These are phyloP conservation scores for Trifolium pratense DNA, from an alignment of 306 rosid genomes.

Conservation along the genomic window DNA sequence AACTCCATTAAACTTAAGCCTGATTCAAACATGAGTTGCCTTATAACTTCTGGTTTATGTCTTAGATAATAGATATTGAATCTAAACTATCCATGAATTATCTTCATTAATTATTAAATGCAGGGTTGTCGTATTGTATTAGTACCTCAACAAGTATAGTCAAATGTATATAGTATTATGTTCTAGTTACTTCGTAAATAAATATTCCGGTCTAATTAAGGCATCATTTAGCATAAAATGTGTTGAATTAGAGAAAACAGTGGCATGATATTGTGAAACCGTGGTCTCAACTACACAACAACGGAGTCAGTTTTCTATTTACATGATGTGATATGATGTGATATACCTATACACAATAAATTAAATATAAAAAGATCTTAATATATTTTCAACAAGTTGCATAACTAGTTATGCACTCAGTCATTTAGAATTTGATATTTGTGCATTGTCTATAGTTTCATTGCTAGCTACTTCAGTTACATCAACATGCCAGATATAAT, in stretches of 20 bases:
- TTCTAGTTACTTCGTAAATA: background rate
- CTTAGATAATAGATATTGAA: constrained; percentile 33
- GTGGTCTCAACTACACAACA: background rate
- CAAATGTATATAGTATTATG: constrained; percentile 2
- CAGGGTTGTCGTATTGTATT: constrained; percentile 18
- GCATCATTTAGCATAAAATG: background rate
- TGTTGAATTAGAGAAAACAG: background rate
- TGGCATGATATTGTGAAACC: background rate
- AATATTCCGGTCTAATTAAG: constrained; percentile 13
- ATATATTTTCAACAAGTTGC: background rate
- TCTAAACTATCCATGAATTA: constrained; percentile 2
- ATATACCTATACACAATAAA: background rate
- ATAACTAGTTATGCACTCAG: background rate
- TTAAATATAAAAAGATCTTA: background rate
- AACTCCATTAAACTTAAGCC: constrained; percentile 2
- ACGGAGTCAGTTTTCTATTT: background rate
- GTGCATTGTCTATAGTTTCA: constrained; percentile 26
- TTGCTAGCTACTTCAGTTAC: constrained; percentile 21
- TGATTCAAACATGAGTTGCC: background rate
- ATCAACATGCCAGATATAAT: background rate
- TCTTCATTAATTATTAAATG: constrained; percentile 14
- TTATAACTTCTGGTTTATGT: constrained; percentile 9
- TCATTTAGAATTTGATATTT: constrained; percentile 34
- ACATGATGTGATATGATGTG: background rate
- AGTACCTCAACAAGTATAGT: constrained; percentile 3